Base-by-base conservation (phyloP, 2,329 filamentous ascomycete genomes). In the Mycocentrospora acerina region DNA sequence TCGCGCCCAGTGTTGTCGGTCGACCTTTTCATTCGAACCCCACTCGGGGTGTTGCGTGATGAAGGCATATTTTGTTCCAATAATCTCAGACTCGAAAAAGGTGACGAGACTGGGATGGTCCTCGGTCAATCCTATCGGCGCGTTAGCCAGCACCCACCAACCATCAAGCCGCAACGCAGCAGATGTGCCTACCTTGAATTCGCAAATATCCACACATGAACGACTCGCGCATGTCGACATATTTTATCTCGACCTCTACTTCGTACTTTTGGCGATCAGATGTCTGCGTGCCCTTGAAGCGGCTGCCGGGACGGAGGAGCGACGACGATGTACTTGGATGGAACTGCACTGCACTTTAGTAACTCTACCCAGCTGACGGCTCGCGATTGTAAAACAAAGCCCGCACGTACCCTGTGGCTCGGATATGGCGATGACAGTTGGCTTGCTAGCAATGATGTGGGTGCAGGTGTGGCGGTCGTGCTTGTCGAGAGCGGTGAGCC, bases 71-170 rank as follows among this genome's bases (percentile, higher is more conserved):
- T 95, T 95, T 40, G 83, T 85, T 32, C 93, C 93, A 51, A 98
- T 96, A 37, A 98, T 95, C 70, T 98, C 93, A 66, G 91, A 90
- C 70, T 97, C 91, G 59, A 98, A 98, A 66, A 94, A 98, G 1
- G 93, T 98, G 7, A 91, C 97, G 34, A 98, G 76, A n/a, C 90
- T 96, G 10, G 91, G 91, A 65, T 97, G 91, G 69, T 96, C 90
- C 63, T 94, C 86, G 0, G 93, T 97, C 12, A 98, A 76, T 35
- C 90, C 90, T 96, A 53, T 9, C 12, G 10, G 27, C 25, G 15
- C 24, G 18, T 64, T 46, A 64, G 53, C 40, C 29, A 26, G 12
- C 33, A 26, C 29, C 16, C 32, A 24, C 25, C 22, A 29, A 14
- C 27, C 11, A 8, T 7, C 7, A 25, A 24, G 26, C 5, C 16